A percentile compares a stretch with the other conserved stretches of the same genome.
These are phyloP conservation scores for Clathrospora elynae DNA, from an alignment of 2,329 filamentous ascomycete genomes.

Conservation along the genomic window DNA sequence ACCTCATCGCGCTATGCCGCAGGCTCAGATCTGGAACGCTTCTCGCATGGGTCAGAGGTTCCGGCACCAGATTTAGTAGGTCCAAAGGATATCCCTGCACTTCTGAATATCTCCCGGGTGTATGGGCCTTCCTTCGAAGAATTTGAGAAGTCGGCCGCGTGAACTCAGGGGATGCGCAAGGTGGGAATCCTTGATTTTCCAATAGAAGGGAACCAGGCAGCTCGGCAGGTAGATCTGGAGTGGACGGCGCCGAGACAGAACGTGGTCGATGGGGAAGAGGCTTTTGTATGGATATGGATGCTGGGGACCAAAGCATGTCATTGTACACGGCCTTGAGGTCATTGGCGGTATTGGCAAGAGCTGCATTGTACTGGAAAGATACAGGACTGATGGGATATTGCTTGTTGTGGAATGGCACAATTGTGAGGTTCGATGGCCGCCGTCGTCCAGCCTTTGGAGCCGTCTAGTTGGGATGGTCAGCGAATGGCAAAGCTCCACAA, in stretches of 20 bases:
- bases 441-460: conserved; percentile 26
- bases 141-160: conserved; percentile 18
- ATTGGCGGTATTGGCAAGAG: conserved; percentile 36
- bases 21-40: conserved; percentile 22
- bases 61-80: conserved; percentile 11
- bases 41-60: conserved; percentile 22
- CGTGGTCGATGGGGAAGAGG: conserved; percentile 47
- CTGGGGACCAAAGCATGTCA: conserved; percentile 51
- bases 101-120: conserved; percentile 4
- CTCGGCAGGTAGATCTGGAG: conserved; percentile 42
- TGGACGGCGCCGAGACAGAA: conserved; percentile 49
- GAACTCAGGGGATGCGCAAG: conserved; percentile 18
- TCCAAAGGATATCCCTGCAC: conserved; percentile 1
- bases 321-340: conserved; percentile 51
- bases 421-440: conserved; percentile 40
- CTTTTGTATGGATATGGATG: conserved; percentile 41
- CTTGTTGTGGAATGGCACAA: conserved; percentile 31
- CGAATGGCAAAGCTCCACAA: conserved; percentile 42
- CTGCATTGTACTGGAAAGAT: conserved; percentile 37
- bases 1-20: conserved; percentile 32
- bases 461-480: conserved; percentile 36
- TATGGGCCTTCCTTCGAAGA: conserved; percentile 16
- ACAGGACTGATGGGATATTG: conserved; percentile 30
- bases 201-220: conserved; percentile 38
- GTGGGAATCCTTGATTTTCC: conserved; percentile 43